These are phyloP conservation scores for Trichocladium antarcticum DNA, from an alignment of 495 filamentous ascomycete genomes.

Conservation along the genomic window DNA sequence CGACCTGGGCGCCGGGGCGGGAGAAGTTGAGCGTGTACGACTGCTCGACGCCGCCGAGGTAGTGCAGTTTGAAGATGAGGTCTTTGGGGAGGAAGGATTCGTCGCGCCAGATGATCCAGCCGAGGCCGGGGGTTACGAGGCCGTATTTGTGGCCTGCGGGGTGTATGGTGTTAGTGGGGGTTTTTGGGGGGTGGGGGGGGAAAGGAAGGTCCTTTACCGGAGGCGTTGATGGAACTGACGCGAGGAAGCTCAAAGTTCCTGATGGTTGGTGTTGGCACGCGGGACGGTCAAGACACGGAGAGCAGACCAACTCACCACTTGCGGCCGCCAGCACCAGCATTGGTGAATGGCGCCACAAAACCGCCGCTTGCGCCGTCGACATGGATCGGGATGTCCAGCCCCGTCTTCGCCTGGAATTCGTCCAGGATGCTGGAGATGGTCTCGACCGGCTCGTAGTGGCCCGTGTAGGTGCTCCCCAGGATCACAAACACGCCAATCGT, in stretches of 20 bases:
- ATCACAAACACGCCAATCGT: slow-evolving; percentile 72
- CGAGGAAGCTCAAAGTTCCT: slow-evolving; percentile 61
- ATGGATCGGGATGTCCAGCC: slow-evolving; percentile 60
- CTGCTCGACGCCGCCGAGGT: slow-evolving; percentile 63
- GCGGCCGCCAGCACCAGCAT: slow-evolving; percentile 46
- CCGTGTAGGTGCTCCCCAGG: slow-evolving; percentile 63
- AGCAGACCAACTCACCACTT: slow-evolving; percentile 41
- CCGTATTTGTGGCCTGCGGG: slow-evolving; percentile 63
- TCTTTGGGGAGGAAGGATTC: slow-evolving; percentile 56
- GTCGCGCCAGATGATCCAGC: slow-evolving; percentile 68
- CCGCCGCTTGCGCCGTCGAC: slow-evolving; percentile 64
- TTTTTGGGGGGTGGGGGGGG: background rate
- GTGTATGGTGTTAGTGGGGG: background rate
- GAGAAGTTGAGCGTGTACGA: slow-evolving; percentile 70
- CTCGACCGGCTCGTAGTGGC: slow-evolving; percentile 67
- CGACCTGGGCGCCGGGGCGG: slow-evolving; percentile 57
- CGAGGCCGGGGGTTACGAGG: slow-evolving; percentile 59
- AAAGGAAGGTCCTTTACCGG: slow-evolving; percentile 24
- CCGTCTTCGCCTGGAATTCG: slow-evolving; percentile 51
- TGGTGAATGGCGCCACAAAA: slow-evolving; percentile 62
- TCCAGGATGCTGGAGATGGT: slow-evolving; percentile 56
- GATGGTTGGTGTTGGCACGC: background rate
- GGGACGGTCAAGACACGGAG: background rate
- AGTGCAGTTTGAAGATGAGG: slow-evolving; percentile 63
- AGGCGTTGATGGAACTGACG: slow-evolving; percentile 64